A percentile compares a stretch with the other conserved stretches of the same genome.
Conservation (phyloP, 371 early-diverging fungal species). For the Funneliformis caledonium region DNA sequence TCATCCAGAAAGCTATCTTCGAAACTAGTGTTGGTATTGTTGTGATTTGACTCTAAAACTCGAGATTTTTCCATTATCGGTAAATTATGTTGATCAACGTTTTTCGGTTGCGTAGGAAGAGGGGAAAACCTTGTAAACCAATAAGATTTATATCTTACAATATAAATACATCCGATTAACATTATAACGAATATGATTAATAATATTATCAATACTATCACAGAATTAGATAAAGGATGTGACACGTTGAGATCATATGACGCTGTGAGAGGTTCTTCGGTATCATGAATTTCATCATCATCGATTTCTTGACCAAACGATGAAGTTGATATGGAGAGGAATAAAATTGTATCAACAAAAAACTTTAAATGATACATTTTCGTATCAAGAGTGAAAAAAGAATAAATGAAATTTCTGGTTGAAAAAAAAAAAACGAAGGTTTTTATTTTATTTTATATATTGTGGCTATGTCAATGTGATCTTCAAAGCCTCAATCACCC, state of each 20-base stretch:
- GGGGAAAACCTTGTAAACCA: not conserved
- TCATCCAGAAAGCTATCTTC: not conserved
- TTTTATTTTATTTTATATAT: no score
- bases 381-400: no score
- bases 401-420: no score
- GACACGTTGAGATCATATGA: not conserved
- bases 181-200: not conserved
- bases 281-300: not conserved
- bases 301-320: no score
- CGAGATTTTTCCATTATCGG: not conserved
- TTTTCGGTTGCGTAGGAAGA: not conserved
- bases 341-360: no score
- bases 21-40: not conserved
- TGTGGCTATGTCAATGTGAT: no score
- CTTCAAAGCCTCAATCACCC: no score
- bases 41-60: not conserved
- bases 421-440: no score
- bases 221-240: not conserved
- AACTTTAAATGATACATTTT: no score
- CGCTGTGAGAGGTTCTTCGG: not conserved
- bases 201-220: not conserved
- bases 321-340: no score
- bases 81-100: not conserved
- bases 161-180: not conserved
- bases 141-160: not conserved